These are phyloP conservation scores for Galium porrigens DNA, from an alignment of 305 asterid genomes.

Conservation along the genomic window DNA sequence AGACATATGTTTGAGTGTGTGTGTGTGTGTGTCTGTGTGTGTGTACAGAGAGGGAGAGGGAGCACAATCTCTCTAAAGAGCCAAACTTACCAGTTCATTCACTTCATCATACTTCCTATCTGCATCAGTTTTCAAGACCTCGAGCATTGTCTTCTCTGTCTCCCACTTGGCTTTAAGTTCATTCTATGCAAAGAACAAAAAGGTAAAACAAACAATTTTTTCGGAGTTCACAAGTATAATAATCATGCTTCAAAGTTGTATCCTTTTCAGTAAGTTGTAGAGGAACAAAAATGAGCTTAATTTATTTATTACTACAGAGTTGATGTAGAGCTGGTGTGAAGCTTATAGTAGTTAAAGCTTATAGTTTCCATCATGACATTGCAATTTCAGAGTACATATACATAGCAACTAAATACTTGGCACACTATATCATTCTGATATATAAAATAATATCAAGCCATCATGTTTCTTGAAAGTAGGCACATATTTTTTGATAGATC, in stretches of 20 bases:
- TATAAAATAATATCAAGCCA: neutral
- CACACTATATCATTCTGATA: neutral
- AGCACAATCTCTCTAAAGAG: neutral
- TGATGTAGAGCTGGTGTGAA: no score
- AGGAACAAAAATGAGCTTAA: no score
- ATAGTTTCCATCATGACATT: neutral
- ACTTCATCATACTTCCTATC: conserved; percentile 63
- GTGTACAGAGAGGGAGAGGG: no score
- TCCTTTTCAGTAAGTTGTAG: no score
- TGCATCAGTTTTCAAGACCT: conserved; percentile 53
- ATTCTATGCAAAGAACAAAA: conserved; percentile 28
- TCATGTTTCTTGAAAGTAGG: neutral
- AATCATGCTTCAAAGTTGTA: no score
- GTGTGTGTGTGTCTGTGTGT: no score
- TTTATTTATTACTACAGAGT: no score
- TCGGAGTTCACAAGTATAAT: no score
- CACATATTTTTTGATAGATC: neutral
- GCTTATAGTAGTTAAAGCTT: neutral
- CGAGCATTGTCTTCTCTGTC: conserved; percentile 52
- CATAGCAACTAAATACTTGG: neutral
- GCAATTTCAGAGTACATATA: neutral
- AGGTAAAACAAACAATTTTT: neutral
- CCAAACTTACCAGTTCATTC: conserved; percentile 39
- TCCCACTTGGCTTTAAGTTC: conserved; percentile 70
- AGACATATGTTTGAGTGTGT: no score